Base-by-base conservation (phyloP, 2,329 filamentous ascomycete species). In the Colletotrichum tofieldiae region DNA sequence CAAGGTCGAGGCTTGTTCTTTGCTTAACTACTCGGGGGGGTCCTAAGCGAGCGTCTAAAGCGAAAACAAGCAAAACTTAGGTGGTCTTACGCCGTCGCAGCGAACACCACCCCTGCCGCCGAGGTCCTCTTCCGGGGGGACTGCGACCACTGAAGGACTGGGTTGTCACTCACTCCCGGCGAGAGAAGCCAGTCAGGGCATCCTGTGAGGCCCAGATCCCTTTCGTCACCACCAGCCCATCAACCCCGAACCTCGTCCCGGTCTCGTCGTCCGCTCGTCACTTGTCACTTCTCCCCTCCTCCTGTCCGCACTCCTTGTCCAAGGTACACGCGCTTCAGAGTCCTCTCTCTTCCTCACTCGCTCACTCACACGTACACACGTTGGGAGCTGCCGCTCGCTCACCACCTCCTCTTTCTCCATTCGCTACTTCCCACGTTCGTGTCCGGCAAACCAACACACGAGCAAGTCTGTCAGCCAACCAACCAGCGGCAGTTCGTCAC, bases 71-170 rank as follows among this genome's bases (percentile, higher is more conserved):
- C 64, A 58, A 61, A 35, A 26, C 45, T 62, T 49, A 43, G 52
- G n/a, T 56, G 43, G 58, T 60, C 65, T 68, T 51, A 12, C 20
- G 43, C 29, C 20, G 29, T 35, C 23, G 43, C n/a, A 20, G 23
- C n/a, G 32, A 51, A 35, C 11, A 37, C 43, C 26, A 47, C 20
- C 63, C 60, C 61, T 67, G 64, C 49, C 67, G 41, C 64, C 41
- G 49, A 66, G 55, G 56, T 67, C 45, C 41, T 39, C 52, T 71
- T 67, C 67, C 32, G 47, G 66, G 47, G 66, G 66, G 65, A 69
- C 43, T 65, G 52, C 66, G 56, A 49, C 59, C 66, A 65, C 66
- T 60, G 54, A 37, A 52, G 26, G n/a, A 14, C 29, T 59, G 39
- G 9, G 29, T 14, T 18, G 23, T 56, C 23, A 5, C 43, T 56